phyloP scores from a whole-genome alignment of 129 eudicot genomes.

The Lactuca sativa region DNA sequence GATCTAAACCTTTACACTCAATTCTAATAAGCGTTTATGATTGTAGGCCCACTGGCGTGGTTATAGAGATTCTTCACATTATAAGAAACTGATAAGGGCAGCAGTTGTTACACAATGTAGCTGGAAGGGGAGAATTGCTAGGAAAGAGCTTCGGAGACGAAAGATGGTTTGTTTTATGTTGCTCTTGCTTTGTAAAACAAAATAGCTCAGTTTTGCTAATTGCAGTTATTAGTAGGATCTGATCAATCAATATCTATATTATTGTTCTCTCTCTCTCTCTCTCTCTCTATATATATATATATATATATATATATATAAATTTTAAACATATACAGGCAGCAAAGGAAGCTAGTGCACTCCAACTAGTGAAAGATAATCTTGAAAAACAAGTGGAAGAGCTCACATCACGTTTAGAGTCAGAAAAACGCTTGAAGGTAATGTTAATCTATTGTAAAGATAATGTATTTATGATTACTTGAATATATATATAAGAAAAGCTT shows the following conservation, averaged over 20 bases:
- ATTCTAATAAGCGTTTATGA: slow-evolving; percentile 15
- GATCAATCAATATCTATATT: neutral
- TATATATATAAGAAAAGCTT: neutral
- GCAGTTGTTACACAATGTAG: slow-evolving; percentile 78
- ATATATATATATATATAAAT: neutral
- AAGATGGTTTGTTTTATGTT: slow-evolving; percentile 66
- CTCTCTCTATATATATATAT: too few relatives aligned
- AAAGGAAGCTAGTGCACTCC: slow-evolving; percentile 85
- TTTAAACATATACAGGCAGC: slow-evolving; percentile 54
- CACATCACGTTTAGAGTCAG: slow-evolving; percentile 71
- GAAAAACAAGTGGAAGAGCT: slow-evolving; percentile 93
- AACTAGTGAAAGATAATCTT: slow-evolving; percentile 90
- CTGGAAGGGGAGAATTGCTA: slow-evolving; percentile 85
- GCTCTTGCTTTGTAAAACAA: too few relatives aligned
- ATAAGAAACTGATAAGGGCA: slow-evolving; percentile 67
- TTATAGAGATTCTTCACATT: slow-evolving; percentile 57
- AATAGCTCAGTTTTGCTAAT: slow-evolving; percentile 20
- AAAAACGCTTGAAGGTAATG: slow-evolving; percentile 80
- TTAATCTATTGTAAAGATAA: slow-evolving; percentile 7
- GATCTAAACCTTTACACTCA: slow-evolving; percentile 5
- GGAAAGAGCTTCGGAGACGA: slow-evolving; percentile 76
- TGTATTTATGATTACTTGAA: neutral
- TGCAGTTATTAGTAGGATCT: neutral
- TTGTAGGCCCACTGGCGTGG: slow-evolving; percentile 86
- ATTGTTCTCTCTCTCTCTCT: neutral